These are phyloP conservation scores for Suillus lakei DNA, from an alignment of 768 basidiomycete genomes.

Conservation along the genomic window DNA sequence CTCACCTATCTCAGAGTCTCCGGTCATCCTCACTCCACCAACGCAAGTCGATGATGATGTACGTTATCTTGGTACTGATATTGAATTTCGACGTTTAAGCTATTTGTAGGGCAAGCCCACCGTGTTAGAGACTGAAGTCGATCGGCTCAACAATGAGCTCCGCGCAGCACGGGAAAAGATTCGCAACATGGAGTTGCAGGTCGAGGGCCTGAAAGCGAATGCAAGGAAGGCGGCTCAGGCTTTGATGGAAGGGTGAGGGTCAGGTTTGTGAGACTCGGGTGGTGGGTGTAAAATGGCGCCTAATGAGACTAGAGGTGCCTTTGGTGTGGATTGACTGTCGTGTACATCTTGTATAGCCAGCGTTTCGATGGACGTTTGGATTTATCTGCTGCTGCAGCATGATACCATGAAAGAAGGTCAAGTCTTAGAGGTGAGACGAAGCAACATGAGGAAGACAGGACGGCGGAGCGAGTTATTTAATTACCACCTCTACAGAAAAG, in stretches of 20 bases:
- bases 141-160: constrained; percentile 63
- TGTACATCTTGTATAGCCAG: constrained; percentile 2
- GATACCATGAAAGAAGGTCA: neutral
- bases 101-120: constrained; percentile 19
- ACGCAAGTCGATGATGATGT: constrained; percentile 35
- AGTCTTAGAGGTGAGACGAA: too few species aligned
- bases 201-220: constrained; percentile 76
- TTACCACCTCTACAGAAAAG: too few species aligned
- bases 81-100: neutral
- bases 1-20: constrained; percentile 14
- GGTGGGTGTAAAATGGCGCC: neutral
- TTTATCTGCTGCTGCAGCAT: neutral
- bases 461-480: too few species aligned
- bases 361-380: neutral
- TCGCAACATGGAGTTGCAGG: constrained; percentile 80
- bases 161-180: constrained; percentile 84
- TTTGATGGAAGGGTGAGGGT: constrained; percentile 39
- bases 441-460: too few species aligned
- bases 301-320: neutral
- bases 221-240: constrained; percentile 77
- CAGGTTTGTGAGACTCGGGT: neutral
- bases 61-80: constrained; percentile 21
- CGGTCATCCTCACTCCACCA: constrained; percentile 20
- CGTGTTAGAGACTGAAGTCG: constrained; percentile 59
- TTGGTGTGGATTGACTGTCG: neutral